A percentile compares a stretch with the other conserved stretches of the same genome.
These are phyloP conservation scores for Clavispora phyllophila DNA, from an alignment of 805 yeast genomes.

Conservation along the genomic window DNA sequence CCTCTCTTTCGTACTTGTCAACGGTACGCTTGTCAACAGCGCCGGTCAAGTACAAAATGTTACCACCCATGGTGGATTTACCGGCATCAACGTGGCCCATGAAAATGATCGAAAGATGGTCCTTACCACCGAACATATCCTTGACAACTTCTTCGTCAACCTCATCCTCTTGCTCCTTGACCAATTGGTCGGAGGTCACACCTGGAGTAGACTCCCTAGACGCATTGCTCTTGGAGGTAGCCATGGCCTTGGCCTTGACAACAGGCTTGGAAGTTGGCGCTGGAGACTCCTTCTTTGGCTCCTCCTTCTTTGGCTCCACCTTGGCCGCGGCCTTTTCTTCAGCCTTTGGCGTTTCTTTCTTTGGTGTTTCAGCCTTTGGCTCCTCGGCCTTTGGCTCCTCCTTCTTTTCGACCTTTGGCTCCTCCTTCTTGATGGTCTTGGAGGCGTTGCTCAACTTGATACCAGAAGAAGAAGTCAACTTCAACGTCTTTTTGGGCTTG, in stretches of 20 bases:
- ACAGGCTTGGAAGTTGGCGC: conserved; percentile 9
- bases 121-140: conserved; percentile 96
- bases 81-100: conserved; percentile 99
- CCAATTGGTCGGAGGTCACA: conserved; percentile 44
- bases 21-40: conserved; percentile 98
- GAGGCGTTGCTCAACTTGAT: conserved; percentile 47
- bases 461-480: conserved; percentile 60
- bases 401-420: conserved; percentile 32
- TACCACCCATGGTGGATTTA: conserved; percentile 99
- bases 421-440: conserved; percentile 28
- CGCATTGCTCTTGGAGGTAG: conserved; percentile 10
- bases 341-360: conserved; percentile 16
- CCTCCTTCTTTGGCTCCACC: conserved; percentile 6
- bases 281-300: conserved; percentile 6
- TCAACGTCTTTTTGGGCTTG: conserved; percentile 64
- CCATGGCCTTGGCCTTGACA: conserved; percentile 3
- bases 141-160: conserved; percentile 83
- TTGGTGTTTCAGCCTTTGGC: conserved; percentile 20
- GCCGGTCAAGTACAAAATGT: conserved; percentile 85
- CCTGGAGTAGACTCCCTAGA: conserved; percentile 19
- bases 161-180: conserved; percentile 70
- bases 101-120: conserved; percentile 92
- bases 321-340: conserved; percentile 11
- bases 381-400: conserved; percentile 22
- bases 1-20: conserved; percentile 96